Conservation (phyloP, 495 filamentous ascomycete genomes). For the Aspergillus baeticus region DNA sequence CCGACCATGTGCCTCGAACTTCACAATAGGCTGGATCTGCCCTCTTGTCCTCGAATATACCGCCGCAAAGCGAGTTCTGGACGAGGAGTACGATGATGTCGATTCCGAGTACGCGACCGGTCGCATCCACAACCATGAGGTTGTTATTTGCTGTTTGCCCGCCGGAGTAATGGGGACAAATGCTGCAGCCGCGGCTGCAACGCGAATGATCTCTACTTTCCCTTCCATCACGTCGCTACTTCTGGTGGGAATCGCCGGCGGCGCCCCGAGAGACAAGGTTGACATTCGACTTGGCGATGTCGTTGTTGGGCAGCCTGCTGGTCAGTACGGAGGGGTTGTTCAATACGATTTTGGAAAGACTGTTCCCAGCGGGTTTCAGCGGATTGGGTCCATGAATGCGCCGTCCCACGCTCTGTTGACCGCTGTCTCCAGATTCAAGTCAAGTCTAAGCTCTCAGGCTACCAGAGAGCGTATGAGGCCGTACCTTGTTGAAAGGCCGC, state of each 20-base stretch:
- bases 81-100: slow-evolving; percentile 3
- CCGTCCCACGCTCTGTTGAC: background rate
- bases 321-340: slow-evolving; percentile 1
- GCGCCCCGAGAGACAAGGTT: background rate
- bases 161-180: slow-evolving; percentile 3
- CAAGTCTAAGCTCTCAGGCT: background rate
- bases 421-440: background rate
- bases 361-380: background rate
- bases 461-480: background rate
- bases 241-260: slow-evolving; percentile 1
- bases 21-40: slow-evolving; percentile 3
- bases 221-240: background rate
- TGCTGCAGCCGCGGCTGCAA: background rate
- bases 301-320: background rate
- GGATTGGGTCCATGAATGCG: background rate
- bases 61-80: background rate
- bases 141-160: background rate
- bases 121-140: slow-evolving; percentile 7
- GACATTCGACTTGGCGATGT: slow-evolving; percentile 4
- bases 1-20: background rate
- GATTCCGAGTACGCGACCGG: background rate
- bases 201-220: background rate
- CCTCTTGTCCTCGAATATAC: background rate
- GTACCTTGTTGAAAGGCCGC: background rate
- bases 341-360: slow-evolving; percentile 5